Percentiles rank a stretch among this genome's conserved stretches.
These are phyloP conservation scores for Colletotrichum zoysiae DNA, from an alignment of 2,329 filamentous ascomycete genomes.

Conservation along the genomic window DNA sequence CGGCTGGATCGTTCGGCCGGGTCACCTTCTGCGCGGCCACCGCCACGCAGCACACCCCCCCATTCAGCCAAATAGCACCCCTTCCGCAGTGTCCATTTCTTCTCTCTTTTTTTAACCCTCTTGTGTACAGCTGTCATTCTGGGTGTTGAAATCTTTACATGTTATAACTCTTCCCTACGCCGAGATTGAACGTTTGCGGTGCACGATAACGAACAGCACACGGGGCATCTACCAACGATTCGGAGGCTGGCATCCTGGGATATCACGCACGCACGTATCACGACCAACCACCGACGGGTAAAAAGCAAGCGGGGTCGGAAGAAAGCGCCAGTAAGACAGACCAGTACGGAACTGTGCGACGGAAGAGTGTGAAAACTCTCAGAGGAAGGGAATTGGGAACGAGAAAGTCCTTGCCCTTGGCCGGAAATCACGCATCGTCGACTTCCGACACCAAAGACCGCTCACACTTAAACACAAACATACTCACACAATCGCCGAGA, in stretches of 20 bases:
- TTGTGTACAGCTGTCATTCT: constrained; percentile 9
- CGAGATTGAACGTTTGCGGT: no score
- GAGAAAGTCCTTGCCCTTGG: background rate
- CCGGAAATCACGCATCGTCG: background rate
- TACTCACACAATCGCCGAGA: constrained; percentile 48
- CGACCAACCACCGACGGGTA: constrained; percentile 7
- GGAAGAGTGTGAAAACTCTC: background rate
- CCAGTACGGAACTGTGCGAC: background rate
- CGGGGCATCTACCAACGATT: background rate
- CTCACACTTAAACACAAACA: background rate
- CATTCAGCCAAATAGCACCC: constrained; percentile 35
- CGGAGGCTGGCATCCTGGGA: background rate
- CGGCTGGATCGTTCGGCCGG: constrained; percentile 35
- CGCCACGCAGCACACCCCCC: constrained; percentile 1
- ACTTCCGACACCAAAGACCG: background rate
- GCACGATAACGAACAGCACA: background rate
- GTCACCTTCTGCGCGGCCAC: constrained; percentile 14
- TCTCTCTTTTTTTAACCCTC: constrained; percentile 40
- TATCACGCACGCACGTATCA: background rate
- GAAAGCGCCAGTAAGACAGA: background rate
- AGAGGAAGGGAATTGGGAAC: background rate
- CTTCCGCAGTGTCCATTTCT: background rate
- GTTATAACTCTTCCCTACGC: background rate
- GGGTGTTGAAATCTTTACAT: constrained; percentile 16
- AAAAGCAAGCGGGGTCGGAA: constrained; percentile 5